A percentile compares a stretch with the other conserved stretches of the same genome.
These are phyloP conservation scores for Yarrowia sp. DNA, from an alignment of 805 yeast species.

Conservation along the genomic window DNA sequence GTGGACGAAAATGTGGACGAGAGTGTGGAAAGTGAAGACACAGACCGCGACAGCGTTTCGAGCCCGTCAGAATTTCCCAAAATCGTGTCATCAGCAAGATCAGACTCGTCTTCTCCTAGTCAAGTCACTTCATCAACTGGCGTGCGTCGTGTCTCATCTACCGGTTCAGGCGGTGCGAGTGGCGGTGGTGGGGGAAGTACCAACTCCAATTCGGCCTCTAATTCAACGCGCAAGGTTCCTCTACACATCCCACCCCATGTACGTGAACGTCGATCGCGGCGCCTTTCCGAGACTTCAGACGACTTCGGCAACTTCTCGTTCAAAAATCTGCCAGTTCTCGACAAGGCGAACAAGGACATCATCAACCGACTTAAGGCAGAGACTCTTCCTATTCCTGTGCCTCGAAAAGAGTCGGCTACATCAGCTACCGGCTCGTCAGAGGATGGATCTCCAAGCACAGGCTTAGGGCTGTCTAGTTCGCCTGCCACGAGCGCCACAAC, in stretches of 20 bases:
- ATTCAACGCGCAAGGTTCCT: constrained; percentile 37
- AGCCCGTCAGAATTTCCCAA: constrained; percentile 14
- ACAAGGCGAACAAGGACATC: constrained; percentile 90
- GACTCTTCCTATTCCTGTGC: constrained; percentile 45
- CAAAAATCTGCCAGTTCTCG: constrained; percentile 83
- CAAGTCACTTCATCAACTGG: neutral
- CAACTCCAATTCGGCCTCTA: neutral
- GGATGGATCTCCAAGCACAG: constrained; percentile 13
- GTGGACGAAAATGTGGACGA: constrained; percentile 28
- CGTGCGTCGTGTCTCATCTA: constrained; percentile 1
- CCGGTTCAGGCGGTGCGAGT: neutral
- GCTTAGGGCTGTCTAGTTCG: constrained; percentile 7
- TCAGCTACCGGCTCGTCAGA: constrained; percentile 14
- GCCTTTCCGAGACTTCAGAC: constrained; percentile 58
- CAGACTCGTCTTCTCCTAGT: neutral
- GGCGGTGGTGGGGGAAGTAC: neutral
- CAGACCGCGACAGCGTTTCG: constrained; percentile 30
- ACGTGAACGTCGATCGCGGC: constrained; percentile 62
- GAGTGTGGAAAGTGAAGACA: constrained; percentile 38
- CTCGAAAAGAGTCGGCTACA: constrained; percentile 2
- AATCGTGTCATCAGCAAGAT: neutral
- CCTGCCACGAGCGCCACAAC: constrained; percentile 6
- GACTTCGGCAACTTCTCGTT: constrained; percentile 91
- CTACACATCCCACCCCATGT: constrained; percentile 54
- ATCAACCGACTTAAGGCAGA: constrained; percentile 83